These are phyloP conservation scores for Periconia sp. DNA, from an alignment of 2,329 filamentous ascomycete genomes.

Conservation along the genomic window DNA sequence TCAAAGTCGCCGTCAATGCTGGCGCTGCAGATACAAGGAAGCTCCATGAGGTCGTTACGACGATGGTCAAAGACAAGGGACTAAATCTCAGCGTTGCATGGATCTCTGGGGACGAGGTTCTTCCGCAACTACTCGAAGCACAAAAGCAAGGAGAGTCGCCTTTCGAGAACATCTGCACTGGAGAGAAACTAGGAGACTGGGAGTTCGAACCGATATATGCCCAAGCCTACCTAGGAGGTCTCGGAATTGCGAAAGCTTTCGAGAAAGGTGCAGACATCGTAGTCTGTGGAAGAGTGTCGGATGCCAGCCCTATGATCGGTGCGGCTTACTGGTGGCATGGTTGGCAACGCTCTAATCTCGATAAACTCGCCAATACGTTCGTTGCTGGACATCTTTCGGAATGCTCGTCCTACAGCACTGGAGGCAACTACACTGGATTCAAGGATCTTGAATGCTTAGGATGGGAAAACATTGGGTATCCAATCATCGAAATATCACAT, in stretches of 20 bases:
- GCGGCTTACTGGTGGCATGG: slow-evolving; percentile 54
- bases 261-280: slow-evolving; percentile 52
- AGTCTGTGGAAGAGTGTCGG: slow-evolving; percentile 52
- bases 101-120: slow-evolving; percentile 53
- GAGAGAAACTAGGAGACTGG: slow-evolving; percentile 45
- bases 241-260: slow-evolving; percentile 51
- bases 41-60: slow-evolving; percentile 30
- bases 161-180: slow-evolving; percentile 48
- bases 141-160: slow-evolving; percentile 43
- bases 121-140: slow-evolving; percentile 41
- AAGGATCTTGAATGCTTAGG: slow-evolving; percentile 41
- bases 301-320: slow-evolving; percentile 53
- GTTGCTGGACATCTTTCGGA: slow-evolving; percentile 54
- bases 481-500: slow-evolving; percentile 37
- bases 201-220: slow-evolving; percentile 42
- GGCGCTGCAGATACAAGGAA: slow-evolving; percentile 39
- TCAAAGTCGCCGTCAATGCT: slow-evolving; percentile 44
- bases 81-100: slow-evolving; percentile 42
- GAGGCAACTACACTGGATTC: slow-evolving; percentile 54
- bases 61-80: slow-evolving; percentile 27
- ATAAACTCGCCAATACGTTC: slow-evolving; percentile 51
- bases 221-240: slow-evolving; percentile 51
- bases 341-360: slow-evolving; percentile 47
- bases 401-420: slow-evolving; percentile 51
- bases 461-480: slow-evolving; percentile 41